Base-by-base conservation (phyloP, 192 early-diverging fungal genomes). In the Entophlyctis luteolus region DNA sequence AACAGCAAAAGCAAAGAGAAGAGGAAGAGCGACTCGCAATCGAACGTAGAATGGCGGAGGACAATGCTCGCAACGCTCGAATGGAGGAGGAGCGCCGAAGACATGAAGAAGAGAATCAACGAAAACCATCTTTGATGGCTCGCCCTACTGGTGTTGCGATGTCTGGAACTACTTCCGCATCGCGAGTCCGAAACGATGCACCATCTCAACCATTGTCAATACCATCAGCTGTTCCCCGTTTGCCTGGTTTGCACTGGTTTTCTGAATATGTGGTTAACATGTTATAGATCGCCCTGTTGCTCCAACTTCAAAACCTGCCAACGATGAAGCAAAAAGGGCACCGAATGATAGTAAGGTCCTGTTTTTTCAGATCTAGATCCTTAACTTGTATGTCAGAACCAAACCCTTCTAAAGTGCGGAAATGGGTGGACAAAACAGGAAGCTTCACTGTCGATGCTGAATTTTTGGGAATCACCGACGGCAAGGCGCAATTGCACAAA, bases 391-490 rank as follows among this genome's bases (percentile, higher is more conserved):
- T 55, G 54, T 34, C 53, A 59, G 63, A 77, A 47, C 87, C 87
- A 53, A 81, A 88, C 48, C 76, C 76, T 37, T 71, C 73, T 45
- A 89, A 91, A 39, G 79, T 91, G 25, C 86, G 96, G 45, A 90
- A 82, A 50, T 99, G 95, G 96, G 95, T 90, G 0, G 96, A 99
- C 72, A 81, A 88, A 27, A 85, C 91, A 2, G 95, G 93, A 55
- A 77, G 90, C 1, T 98, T 95, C 79, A 92, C 83, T 47, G 93
- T 96, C 1, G 91, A 98, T 33, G 96, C 96, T 5, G 86, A 92
- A 72, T 96, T 89, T 34, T 35, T 98, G 18, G 74, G 79, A 28
- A 84, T 90, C 54, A 54, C 77, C 22, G 90, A 95, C n/a, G 90
- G 89, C 55, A 91, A 93, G 59, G 87, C 94, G 34, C 89, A 95